Evolutionary conservation across 225 moss, liverwort and hornwort species (phyloP).

Genomic region (Anthoceros angustus): DNA sequence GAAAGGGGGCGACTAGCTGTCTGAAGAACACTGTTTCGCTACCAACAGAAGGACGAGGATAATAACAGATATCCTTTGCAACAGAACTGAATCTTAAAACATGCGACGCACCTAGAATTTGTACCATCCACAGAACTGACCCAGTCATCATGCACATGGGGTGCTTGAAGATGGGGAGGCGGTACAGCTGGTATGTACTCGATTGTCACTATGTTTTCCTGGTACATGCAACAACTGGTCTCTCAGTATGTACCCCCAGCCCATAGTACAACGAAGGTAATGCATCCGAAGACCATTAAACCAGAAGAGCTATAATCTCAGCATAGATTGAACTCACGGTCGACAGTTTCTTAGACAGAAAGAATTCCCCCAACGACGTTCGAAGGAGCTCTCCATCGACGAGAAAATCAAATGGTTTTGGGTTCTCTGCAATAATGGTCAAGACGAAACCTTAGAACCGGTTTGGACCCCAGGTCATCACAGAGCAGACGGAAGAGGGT

Average conservation of each 20-base stretch:
- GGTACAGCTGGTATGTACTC: constrained; percentile 73
- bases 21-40: too few species aligned
- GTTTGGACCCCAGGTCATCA: too few species aligned
- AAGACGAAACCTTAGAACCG: not conserved
- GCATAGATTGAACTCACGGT: constrained; percentile 31
- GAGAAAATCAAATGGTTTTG: constrained; percentile 81
- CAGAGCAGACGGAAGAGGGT: too few species aligned
- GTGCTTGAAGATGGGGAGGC: constrained; percentile 51
- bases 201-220: constrained; percentile 70
- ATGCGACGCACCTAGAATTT: constrained; percentile 24
- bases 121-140: constrained; percentile 71
- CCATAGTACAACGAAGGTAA: not conserved
- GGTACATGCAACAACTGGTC: not conserved
- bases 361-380: constrained; percentile 48
- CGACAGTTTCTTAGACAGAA: constrained; percentile 52
- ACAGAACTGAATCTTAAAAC: not conserved
- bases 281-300: not conserved
- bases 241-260: not conserved
- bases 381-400: constrained; percentile 73
- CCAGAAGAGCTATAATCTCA: too few species aligned
- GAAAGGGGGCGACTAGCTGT: too few species aligned
- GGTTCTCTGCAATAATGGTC: constrained; percentile 35
- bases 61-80: not conserved
- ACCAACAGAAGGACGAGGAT: too few species aligned
- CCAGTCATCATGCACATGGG: constrained; percentile 72